Percentiles rank a stretch among this genome's conserved stretches.
Conservation (phyloP, 345 rosid species). For the Turnera subulata region DNA sequence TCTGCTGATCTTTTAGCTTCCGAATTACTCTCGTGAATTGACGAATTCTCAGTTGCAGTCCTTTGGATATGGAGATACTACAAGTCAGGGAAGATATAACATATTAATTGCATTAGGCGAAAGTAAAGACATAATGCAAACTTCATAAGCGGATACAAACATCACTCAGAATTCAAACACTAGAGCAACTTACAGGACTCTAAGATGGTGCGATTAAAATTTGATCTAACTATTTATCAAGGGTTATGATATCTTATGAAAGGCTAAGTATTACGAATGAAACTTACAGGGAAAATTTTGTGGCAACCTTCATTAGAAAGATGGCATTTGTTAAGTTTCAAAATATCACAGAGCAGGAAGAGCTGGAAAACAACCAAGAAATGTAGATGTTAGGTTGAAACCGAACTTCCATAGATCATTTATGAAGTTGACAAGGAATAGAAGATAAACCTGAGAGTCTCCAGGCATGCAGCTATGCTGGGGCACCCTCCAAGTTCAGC, state of each 20-base stretch:
- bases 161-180: too few species aligned
- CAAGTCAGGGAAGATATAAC: constrained; percentile 31
- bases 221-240: background rate
- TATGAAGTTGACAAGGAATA: background rate
- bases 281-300: constrained; percentile 78
- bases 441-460: constrained; percentile 53
- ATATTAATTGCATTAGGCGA: too few species aligned
- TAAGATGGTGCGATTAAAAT: background rate
- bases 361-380: constrained; percentile 37
- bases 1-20: too few species aligned
- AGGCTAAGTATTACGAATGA: constrained; percentile 14
- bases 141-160: too few species aligned
- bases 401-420: background rate
- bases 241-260: background rate
- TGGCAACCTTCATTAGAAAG: constrained; percentile 75
- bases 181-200: too few species aligned
- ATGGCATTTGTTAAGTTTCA: constrained; percentile 75
- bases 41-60: too few species aligned
- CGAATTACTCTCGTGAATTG: too few species aligned
- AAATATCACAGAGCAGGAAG: constrained; percentile 47
- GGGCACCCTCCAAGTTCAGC: constrained; percentile 88
- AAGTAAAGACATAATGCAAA: too few species aligned
- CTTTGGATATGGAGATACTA: too few species aligned
- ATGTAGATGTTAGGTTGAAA: background rate
- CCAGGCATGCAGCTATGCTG: constrained; percentile 76